A percentile compares a stretch with the other conserved stretches of the same genome.
Conservation (phyloP, 2,329 filamentous ascomycete genomes). For the Colletotrichum orchidophilum region DNA sequence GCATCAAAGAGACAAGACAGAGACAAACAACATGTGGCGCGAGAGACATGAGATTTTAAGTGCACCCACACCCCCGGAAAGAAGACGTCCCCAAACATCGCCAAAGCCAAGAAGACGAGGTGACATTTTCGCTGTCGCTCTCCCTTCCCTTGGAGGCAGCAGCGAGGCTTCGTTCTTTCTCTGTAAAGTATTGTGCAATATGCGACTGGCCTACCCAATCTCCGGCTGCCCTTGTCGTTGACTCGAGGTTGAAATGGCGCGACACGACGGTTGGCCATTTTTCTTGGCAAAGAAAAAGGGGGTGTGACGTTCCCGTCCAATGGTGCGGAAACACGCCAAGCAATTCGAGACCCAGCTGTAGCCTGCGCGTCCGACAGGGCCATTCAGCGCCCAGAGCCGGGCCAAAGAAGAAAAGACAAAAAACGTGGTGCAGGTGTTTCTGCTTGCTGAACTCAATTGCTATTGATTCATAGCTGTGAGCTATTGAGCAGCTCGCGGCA, state of each 20-base stretch:
- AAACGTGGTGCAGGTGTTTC: background rate
- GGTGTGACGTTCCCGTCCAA: background rate
- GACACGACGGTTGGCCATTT: background rate
- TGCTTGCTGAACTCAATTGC: background rate
- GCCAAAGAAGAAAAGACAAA: background rate
- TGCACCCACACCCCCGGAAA: background rate
- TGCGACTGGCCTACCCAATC: background rate
- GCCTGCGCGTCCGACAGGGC: background rate
- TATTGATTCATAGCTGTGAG: background rate
- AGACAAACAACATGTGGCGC: too few species aligned
- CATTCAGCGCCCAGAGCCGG: background rate
- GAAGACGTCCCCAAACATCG: too few species aligned
- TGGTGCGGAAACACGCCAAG: background rate
- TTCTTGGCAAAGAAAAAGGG: background rate
- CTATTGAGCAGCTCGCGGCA: background rate
- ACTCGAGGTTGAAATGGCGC: background rate
- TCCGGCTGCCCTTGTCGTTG: background rate
- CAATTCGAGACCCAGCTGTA: background rate
- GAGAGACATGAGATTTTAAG: too few species aligned
- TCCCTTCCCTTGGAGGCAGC: background rate
- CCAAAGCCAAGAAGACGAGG: background rate
- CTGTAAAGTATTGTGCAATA: background rate
- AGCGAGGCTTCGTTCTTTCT: background rate
- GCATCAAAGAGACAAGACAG: too few species aligned
- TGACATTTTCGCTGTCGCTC: background rate